Percentiles rank a stretch among this genome's conserved stretches.
Conservation (phyloP, 768 basidiomycete species). For the Boletus sp. region DNA sequence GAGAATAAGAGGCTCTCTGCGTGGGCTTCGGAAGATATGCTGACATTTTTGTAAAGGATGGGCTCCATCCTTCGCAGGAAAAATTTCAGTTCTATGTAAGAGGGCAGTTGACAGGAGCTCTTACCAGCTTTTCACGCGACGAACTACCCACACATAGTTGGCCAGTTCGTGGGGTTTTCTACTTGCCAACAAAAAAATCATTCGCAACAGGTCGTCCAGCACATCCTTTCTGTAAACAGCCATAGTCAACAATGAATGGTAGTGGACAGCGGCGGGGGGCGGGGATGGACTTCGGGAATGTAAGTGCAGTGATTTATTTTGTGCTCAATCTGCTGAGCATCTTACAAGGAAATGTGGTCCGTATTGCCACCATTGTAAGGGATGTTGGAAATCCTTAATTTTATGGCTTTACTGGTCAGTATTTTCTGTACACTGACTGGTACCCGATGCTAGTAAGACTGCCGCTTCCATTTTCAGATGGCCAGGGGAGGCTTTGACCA, state of each 20-base stretch:
- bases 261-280: no score
- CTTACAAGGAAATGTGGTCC: no score
- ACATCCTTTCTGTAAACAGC: background rate
- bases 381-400: background rate
- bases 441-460: background rate
- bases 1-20: background rate
- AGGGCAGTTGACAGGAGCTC: background rate
- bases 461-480: background rate
- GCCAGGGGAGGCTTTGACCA: background rate
- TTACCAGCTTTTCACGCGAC: background rate
- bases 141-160: background rate
- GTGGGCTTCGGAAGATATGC: background rate
- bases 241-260: background rate
- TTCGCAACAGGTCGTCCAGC: background rate
- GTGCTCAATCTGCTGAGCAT: no score
- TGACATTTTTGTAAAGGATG: background rate
- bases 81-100: background rate
- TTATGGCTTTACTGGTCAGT: background rate
- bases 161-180: background rate
- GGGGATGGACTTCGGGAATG: background rate
- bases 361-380: no score
- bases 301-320: background rate
- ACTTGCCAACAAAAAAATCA: background rate
- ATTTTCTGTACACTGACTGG: background rate
- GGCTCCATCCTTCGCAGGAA: background rate